These are phyloP conservation scores for Cucurbitaria berberidis DNA, from an alignment of 2,329 filamentous ascomycete genomes.

Conservation along the genomic window DNA sequence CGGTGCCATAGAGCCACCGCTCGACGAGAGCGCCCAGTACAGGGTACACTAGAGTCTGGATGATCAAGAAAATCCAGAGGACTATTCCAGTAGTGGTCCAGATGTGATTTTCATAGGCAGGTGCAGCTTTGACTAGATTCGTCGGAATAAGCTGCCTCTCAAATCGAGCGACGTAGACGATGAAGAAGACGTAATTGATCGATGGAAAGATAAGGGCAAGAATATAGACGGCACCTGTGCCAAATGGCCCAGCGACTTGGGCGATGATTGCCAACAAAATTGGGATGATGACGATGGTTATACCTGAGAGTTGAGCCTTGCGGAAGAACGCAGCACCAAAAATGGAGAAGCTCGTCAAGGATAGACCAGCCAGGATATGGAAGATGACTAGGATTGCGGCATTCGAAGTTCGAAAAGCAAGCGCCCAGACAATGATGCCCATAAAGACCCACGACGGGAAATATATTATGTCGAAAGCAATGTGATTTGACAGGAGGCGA, in stretches of 20 bases:
- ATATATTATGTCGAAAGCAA: constrained; percentile 82
- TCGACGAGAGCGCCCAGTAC: constrained; percentile 77
- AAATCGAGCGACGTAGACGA: constrained; percentile 77
- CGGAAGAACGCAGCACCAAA: constrained; percentile 84
- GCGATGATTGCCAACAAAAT: constrained; percentile 81
- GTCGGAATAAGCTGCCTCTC: constrained; percentile 67
- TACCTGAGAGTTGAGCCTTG: constrained; percentile 86
- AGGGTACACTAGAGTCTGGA: constrained; percentile 81
- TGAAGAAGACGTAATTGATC: constrained; percentile 87
- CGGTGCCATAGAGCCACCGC: constrained; percentile 75
- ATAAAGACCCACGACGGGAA: constrained; percentile 82
- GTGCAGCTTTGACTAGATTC: constrained; percentile 67
- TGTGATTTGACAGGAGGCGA: constrained; percentile 77
- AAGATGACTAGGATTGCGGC: constrained; percentile 60
- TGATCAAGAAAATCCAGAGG: constrained; percentile 76
- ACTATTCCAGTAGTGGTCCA: constrained; percentile 76
- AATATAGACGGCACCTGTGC: constrained; percentile 68
- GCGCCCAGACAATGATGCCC: constrained; percentile 68
- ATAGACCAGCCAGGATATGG: constrained; percentile 76
- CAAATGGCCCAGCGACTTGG: constrained; percentile 71
- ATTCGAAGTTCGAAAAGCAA: constrained; percentile 58
- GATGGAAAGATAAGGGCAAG: constrained; percentile 82
- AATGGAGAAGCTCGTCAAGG: constrained; percentile 80
- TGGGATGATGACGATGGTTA: constrained; percentile 73
- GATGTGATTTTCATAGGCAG: constrained; percentile 49